Evolutionary conservation across 2,329 filamentous ascomycete genomes (phyloP), one percentile per base, ranked within the genome.

Genomic region (Ophiostoma sp.): DNA sequence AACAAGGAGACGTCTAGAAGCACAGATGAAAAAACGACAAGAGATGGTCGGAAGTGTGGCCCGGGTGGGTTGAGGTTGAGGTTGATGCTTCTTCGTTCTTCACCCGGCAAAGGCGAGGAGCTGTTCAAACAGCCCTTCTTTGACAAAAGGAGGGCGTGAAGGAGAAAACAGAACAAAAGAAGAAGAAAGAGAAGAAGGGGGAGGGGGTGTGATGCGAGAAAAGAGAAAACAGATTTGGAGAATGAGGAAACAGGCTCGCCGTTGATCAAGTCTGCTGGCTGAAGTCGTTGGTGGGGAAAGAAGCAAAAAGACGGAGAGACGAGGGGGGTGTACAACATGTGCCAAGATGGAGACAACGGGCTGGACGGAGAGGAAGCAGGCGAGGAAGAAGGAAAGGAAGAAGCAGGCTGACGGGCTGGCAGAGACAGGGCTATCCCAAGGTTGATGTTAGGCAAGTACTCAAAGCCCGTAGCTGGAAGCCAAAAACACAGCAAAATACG

Each of bases 201-300:
- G 33, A 71, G 57, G 63, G 50, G 64, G 25, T 19, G 64, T 19
- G 59, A 31, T 22, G 61, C 11, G 42, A 45, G 25, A 15, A 25
- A 63, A 19, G 15, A 66, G 15, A 66, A 28, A 55, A 39, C 9
- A 22, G 48, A 69, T 31, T 5, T 25, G 42, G n/a, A 63, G 45
- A 61, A 50, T 48, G 42, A 59, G 71, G 39, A 61, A 69, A 48
- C 68, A 70, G 50, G 61, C 36, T 48, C 61, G 50, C 59, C 48
- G 71, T 59, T 50, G 71, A 73, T 73, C 72, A 71, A 36, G 39
- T 45, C 11, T 57, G 66, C 33, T 63, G 48, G 55, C 64, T 63
- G 52, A 66, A 28, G 66, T 70, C 45, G 19, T 17, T 48, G 48
- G 66, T 66, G 59, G 71, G 28, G 63, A 59, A 50, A 57, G 64